Evolutionary conservation across 768 basidiomycete species (phyloP).

Genomic region (Suillus placidus): DNA sequence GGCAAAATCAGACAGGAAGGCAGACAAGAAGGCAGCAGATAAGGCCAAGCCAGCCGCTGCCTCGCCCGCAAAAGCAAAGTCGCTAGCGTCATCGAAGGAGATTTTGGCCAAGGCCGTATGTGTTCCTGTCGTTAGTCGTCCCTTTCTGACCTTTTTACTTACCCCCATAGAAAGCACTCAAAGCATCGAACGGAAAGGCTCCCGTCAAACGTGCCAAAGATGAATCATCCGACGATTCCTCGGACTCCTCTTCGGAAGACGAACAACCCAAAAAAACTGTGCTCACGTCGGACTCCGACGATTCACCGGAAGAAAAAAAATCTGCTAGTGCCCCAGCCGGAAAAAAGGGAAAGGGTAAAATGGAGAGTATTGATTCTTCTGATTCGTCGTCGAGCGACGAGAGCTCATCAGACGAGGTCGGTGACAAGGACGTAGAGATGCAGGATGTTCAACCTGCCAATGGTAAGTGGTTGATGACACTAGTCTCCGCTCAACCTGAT

Average conservation of each 20-base stretch:
- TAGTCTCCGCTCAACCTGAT: neutral
- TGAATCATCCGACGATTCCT: conserved; percentile 31
- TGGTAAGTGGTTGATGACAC: neutral
- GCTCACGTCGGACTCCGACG: conserved; percentile 24
- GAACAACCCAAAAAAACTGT: conserved; percentile 32
- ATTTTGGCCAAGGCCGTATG: conserved; percentile 45
- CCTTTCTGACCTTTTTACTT: neutral
- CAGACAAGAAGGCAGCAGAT: conserved; percentile 34
- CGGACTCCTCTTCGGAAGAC: conserved; percentile 37
- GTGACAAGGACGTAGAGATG: conserved; percentile 21
- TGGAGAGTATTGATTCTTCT: conserved; percentile 15
- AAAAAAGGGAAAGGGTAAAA: conserved; percentile 17
- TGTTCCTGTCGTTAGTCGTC: neutral
- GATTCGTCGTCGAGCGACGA: conserved; percentile 17
- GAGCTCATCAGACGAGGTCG: conserved; percentile 24
- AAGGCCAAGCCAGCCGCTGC: conserved; percentile 37
- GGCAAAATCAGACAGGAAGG: conserved; percentile 44
- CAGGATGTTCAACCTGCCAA: neutral
- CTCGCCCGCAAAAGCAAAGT: conserved; percentile 21
- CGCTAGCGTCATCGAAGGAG: conserved; percentile 43
- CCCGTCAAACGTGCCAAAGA: conserved; percentile 23
- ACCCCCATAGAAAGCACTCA: conserved; percentile 21
- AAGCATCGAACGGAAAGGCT: conserved; percentile 22
- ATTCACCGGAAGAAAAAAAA: conserved; percentile 29
- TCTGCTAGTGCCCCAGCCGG: conserved; percentile 26